A percentile compares a stretch with the other conserved stretches of the same genome.
phyloP scores from a whole-genome alignment of 2,329 filamentous ascomycete genomes.

The Alternaria angustiovoidea region DNA sequence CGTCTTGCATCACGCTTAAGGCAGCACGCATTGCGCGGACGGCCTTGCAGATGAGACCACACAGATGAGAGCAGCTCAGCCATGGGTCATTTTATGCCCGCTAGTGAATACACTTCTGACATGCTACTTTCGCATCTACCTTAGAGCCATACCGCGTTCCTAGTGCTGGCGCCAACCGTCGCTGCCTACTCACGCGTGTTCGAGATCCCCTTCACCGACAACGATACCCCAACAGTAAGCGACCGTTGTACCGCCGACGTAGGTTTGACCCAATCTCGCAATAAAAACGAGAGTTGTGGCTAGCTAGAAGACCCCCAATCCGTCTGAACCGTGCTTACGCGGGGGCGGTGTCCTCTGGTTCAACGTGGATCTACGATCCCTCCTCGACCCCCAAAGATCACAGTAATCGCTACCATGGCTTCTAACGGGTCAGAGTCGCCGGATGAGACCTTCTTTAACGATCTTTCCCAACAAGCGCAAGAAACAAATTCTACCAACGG shows the following conservation, averaged over 20 bases:
- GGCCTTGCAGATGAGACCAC: conserved; percentile 25
- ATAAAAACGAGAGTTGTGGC: background rate
- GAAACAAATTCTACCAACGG: conserved; percentile 49
- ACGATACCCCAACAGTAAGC: conserved; percentile 1
- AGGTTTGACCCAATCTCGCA: background rate
- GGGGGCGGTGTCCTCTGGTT: conserved; percentile 14
- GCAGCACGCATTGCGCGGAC: conserved; percentile 30
- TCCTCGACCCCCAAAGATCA: conserved; percentile 8
- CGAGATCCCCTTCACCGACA: conserved; percentile 7
- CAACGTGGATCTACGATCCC: conserved; percentile 16
- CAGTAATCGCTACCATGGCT: conserved; percentile 35
- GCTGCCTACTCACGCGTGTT: conserved; percentile 17
- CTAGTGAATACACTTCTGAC: conserved; percentile 9
- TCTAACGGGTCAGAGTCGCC: conserved; percentile 44
- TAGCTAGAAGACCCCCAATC: conserved; percentile 1
- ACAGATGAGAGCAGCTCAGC: conserved; percentile 23
- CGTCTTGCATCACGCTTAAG: conserved; percentile 27
- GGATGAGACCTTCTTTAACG: conserved; percentile 64
- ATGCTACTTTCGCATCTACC: background rate
- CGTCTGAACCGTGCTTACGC: conserved; percentile 28
- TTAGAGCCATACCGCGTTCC: conserved; percentile 9
- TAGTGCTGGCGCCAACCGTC: conserved; percentile 11
- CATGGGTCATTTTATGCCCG: conserved; percentile 13
- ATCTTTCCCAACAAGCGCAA: conserved; percentile 57
- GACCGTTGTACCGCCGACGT: conserved; percentile 5